A percentile compares a stretch with the other conserved stretches of the same genome.
Conservation (phyloP, 2,329 filamentous ascomycete species). For the Orbilia javanica region DNA sequence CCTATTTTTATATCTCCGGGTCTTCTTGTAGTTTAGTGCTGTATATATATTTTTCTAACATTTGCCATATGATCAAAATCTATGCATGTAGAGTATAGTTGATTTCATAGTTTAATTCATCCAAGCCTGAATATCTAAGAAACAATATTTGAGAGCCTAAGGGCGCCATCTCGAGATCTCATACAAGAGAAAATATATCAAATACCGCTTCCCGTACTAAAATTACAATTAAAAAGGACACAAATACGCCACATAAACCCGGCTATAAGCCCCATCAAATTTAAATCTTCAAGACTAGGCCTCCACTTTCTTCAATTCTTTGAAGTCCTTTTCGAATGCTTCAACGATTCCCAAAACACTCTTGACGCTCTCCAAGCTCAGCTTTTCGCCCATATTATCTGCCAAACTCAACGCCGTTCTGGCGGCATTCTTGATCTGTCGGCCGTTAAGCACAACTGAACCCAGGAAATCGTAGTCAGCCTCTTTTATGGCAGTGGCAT, state of each 20-base stretch:
- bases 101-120: too few species aligned
- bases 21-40: too few species aligned
- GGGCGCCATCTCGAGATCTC: too few species aligned
- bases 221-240: too few species aligned
- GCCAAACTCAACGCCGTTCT: slow-evolving; percentile 63
- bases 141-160: too few species aligned
- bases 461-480: slow-evolving; percentile 51
- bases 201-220: too few species aligned
- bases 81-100: too few species aligned
- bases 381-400: slow-evolving; percentile 59
- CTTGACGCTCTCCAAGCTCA: slow-evolving; percentile 61
- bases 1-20: too few species aligned
- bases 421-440: slow-evolving; percentile 65
- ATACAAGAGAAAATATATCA: too few species aligned
- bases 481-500: slow-evolving; percentile 54
- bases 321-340: slow-evolving; percentile 72
- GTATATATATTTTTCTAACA: too few species aligned
- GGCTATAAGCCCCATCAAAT: not conserved
- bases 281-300: slow-evolving; percentile 9
- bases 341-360: slow-evolving; percentile 62
- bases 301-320: slow-evolving; percentile 44
- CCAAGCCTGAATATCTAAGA: too few species aligned
- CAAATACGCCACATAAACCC: not conserved
- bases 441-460: slow-evolving; percentile 63
- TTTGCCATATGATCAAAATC: too few species aligned